Base-by-base conservation (phyloP, 345 rosid genomes). In the Kernera saxatilis region DNA sequence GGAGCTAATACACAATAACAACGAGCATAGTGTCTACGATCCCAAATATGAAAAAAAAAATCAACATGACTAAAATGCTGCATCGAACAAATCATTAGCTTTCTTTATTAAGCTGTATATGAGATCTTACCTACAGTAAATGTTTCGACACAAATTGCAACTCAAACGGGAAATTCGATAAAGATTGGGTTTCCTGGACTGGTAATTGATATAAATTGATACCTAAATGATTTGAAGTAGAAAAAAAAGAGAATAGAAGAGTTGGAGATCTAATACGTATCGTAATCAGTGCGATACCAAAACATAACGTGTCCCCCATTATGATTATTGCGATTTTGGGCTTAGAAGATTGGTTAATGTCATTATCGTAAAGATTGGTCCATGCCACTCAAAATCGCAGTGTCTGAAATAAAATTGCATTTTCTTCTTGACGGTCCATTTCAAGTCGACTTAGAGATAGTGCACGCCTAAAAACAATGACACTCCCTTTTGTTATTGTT, bases 401-500 rank as follows among this genome's bases (percentile, higher is more conserved):
- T 73, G 25, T 45, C 41, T 26, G 35, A 54, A 54, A 39, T 18
- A 15, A 54, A 64, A 8, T 36, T n/a, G 59, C 19, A 69, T 44
- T 44, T 64, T 56, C 43, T 56, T 73, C 66, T 46, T 23, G 66
- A 46, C 45, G 77, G 67, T 73, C 71, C 60, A 37, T 73, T 73
- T 65, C 67, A 73, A 46, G 56, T 73, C 71, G 59, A 73, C 51
- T 55, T 65, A 65, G 71, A 46, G 67, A 73, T 56, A 56, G 77
- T 65, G 72, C 72, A 65, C 65, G 67, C 77, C 72, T 73, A 73
- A 72, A 29, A 65, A 65, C 36, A 65, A 29, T 29, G 77, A 73
- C 66, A 55, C 52, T 8, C n/a, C 32, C 15, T 9, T 56, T 67
- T 32, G 48, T 11, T 66, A 17, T 55, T 15, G 37, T 15, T 63